Percentiles rank a stretch among this genome's conserved stretches.
Conservation (phyloP, 192 early-diverging fungal genomes). For the Backusella morwellensis region DNA sequence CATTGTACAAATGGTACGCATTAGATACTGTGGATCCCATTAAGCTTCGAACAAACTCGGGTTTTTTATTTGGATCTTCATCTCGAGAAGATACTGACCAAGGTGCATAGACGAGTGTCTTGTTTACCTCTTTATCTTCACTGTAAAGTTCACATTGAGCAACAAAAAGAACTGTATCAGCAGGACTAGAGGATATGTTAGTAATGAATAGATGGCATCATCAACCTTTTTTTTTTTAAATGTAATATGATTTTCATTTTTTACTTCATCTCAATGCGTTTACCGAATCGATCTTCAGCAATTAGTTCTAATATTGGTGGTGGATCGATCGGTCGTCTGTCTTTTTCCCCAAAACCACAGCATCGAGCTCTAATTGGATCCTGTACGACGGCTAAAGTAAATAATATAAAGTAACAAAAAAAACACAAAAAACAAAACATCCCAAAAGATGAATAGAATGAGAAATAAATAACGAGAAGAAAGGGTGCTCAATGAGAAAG, state of each 20-base stretch:
- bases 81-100: background rate
- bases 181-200: slow-evolving; percentile 8
- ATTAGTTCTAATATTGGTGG: slow-evolving; percentile 69
- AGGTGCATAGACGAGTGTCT: slow-evolving; percentile 53
- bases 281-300: slow-evolving; percentile 54
- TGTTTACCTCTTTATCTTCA: slow-evolving; percentile 46
- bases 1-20: slow-evolving; percentile 45
- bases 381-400: slow-evolving; percentile 47
- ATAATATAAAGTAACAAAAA: slow-evolving; percentile 15
- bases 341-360: slow-evolving; percentile 78
- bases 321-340: slow-evolving; percentile 70
- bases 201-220: background rate
- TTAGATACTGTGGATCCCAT: slow-evolving; percentile 57
- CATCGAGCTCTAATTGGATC: slow-evolving; percentile 66
- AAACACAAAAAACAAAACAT: background rate
- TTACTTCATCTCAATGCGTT: slow-evolving; percentile 40
- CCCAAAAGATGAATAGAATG: background rate
- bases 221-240: background rate
- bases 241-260: background rate
- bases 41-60: slow-evolving; percentile 51
- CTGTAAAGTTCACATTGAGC: slow-evolving; percentile 55
- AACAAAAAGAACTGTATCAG: slow-evolving; percentile 53
- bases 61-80: slow-evolving; percentile 18
- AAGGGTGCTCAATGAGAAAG: background rate
- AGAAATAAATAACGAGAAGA: background rate